phyloP scores from a whole-genome alignment of 805 yeast genomes.

The Lachancea kluyveri region DNA sequence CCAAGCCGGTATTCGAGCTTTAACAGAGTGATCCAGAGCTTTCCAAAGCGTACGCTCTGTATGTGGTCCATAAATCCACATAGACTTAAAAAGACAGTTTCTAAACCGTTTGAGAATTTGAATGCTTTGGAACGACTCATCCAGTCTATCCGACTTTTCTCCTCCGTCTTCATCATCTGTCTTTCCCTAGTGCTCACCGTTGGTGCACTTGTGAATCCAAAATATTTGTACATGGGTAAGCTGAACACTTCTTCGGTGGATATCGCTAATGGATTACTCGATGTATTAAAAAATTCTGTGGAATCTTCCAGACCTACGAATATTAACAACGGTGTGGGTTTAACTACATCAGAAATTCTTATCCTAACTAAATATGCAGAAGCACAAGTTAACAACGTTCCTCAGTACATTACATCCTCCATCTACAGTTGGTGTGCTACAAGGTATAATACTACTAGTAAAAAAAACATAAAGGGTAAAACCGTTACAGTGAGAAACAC shows the following conservation, averaged over 20 bases:
- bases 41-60: not conserved
- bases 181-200: constrained; percentile 16
- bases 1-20: too few relatives aligned
- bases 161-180: constrained; percentile 16
- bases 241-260: constrained; percentile 21
- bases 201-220: constrained; percentile 20
- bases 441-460: constrained; percentile 9
- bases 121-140: constrained; percentile 21
- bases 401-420: constrained; percentile 22
- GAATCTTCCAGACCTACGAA: constrained; percentile 20
- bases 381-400: constrained; percentile 19
- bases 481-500: constrained; percentile 10
- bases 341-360: constrained; percentile 27
- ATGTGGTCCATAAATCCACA: too few relatives aligned
- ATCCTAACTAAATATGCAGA: constrained; percentile 25
- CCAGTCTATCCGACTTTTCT: constrained; percentile 15
- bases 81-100: constrained; percentile 3
- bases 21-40: too few relatives aligned
- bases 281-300: constrained; percentile 18
- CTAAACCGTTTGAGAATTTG: constrained; percentile 19
- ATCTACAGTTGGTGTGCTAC: constrained; percentile 24
- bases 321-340: constrained; percentile 25
- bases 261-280: constrained; percentile 23
- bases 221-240: constrained; percentile 16
- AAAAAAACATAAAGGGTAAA: not conserved